Conservation (phyloP, 371 early-diverging fungal species). For the Mucor plumbeus region DNA sequence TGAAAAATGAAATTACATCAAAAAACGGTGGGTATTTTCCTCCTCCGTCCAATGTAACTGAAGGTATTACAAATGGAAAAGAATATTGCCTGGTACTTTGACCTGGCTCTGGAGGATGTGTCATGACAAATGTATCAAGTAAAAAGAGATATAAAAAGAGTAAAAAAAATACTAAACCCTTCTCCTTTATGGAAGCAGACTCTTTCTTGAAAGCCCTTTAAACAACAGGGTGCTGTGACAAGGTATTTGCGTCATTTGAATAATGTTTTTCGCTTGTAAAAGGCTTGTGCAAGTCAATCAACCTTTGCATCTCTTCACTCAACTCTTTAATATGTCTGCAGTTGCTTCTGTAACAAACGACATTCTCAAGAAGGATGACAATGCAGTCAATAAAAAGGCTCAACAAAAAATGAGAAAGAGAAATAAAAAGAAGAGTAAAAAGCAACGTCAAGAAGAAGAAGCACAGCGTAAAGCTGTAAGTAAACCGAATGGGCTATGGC, state of each 20-base stretch:
- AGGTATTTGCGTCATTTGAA: slow-evolving; percentile 17
- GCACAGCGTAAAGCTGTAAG: slow-evolving; percentile 44
- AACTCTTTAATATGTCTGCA: slow-evolving; percentile 22
- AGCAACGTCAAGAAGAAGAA: slow-evolving; percentile 51
- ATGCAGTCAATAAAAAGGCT: slow-evolving; percentile 17
- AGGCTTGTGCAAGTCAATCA: not conserved
- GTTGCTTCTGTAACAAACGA: slow-evolving; percentile 22
- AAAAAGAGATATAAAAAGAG: not conserved
- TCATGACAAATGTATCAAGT: slow-evolving; percentile 15
- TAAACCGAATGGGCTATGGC: not conserved
- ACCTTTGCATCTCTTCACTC: slow-evolving; percentile 1
- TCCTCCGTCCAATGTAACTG: slow-evolving; percentile 32
- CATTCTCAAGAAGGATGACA: slow-evolving; percentile 10
- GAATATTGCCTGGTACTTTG: slow-evolving; percentile 12
- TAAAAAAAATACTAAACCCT: not conserved
- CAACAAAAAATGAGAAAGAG: slow-evolving; percentile 33
- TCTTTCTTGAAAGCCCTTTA: not conserved
- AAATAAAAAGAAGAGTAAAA: slow-evolving; percentile 38
- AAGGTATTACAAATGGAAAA: slow-evolving; percentile 35
- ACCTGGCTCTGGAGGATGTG: slow-evolving; percentile 20
- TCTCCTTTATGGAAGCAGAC: not conserved
- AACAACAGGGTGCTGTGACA: slow-evolving; percentile 21
- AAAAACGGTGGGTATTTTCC: slow-evolving; percentile 50
- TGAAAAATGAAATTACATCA: slow-evolving; percentile 37
- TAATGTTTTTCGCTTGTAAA: not conserved